phyloP scores from a whole-genome alignment of 2,329 filamentous ascomycete species.

The Teratosphaeria nubilosa region DNA sequence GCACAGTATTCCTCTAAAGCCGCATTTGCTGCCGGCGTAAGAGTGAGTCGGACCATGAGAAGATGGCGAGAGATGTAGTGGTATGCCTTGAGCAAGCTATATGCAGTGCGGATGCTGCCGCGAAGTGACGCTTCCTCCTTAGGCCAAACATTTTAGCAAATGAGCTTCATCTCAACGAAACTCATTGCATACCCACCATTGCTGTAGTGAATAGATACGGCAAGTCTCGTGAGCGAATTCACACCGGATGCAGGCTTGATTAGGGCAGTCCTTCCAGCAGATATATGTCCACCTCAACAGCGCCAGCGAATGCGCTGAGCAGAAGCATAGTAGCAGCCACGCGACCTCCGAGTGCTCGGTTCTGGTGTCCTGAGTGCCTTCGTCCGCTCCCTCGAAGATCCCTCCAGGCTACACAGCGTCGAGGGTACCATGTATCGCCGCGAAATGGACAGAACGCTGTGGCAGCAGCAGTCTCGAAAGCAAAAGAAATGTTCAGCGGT shows the following conservation, averaged over 20 bases:
- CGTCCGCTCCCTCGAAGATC: slow-evolving; percentile 16
- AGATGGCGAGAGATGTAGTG: background rate
- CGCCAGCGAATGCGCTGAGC: slow-evolving; percentile 26
- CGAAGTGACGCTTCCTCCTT: background rate
- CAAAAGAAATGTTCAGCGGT: slow-evolving; percentile 61
- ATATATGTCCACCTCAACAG: slow-evolving; percentile 23
- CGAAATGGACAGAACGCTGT: slow-evolving; percentile 48
- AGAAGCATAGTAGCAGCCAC: slow-evolving; percentile 15
- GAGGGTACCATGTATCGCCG: slow-evolving; percentile 26
- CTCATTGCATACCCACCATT: background rate
- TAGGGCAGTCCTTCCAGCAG: background rate
- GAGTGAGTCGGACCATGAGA: slow-evolving; percentile 66
- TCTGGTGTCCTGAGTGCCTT: slow-evolving; percentile 24
- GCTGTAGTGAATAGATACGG: background rate
- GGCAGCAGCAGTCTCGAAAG: slow-evolving; percentile 59
- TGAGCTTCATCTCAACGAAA: background rate
- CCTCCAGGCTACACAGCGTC: slow-evolving; percentile 20
- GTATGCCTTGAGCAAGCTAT: background rate
- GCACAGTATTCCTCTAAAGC: slow-evolving; percentile 38
- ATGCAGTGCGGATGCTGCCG: background rate
- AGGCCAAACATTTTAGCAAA: background rate
- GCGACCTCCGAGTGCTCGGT: slow-evolving; percentile 8
- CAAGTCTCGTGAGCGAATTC: background rate
- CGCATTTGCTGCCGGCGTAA: slow-evolving; percentile 59
- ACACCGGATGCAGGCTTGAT: background rate